Base-by-base conservation (phyloP, 768 basidiomycete genomes). In the Postia placenta region DNA sequence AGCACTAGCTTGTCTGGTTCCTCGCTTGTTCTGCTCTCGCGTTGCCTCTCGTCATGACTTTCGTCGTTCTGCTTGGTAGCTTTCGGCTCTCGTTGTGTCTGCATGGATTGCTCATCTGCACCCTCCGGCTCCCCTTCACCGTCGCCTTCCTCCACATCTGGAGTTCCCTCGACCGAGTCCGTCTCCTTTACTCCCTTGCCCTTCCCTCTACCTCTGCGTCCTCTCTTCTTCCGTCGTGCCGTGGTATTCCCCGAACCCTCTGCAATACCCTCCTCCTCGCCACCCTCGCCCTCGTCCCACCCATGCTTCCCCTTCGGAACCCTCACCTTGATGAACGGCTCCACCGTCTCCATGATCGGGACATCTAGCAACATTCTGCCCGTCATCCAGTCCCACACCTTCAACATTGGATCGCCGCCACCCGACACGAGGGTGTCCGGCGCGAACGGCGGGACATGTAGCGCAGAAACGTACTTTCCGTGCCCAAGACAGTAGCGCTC, bases 401-500 rank as follows among this genome's bases (percentile, higher is more conserved):
- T 85, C 17, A 95, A 63, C 47, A 73, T 67, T 0, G 77, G 69
- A 57, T 98, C 95, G 0, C 94, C 95, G 11, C 95, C 95, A 5
- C 89, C 95, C 0, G 92, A 93, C 7, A 97, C 72, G 20, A 99
- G 71, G 25, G 60, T 57, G 0, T 66, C 51, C 11, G 73, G 71
- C 15, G 69, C 62, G 50, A 65, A 75, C 5, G 61, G 42, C 0
- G 83, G 81, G n/a, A 87, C 74, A 54, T 89, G 84, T 15, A 95
- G 68, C 0, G 91, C 83, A 2, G 88, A 91, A 11, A 96, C 81
- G 56, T 53, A 93, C 92, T 82, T 87, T 56, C 73, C 73, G 60
- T 93, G 88, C 15, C 93, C 92, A 23, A 94, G 74, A 54, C 93
- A 87, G 64, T 82, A 97, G 53, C 76, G 80, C 64, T 97, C 92